Conservation (phyloP, 2,329 filamentous ascomycete genomes). For the Cordyceps fumosorosea region DNA sequence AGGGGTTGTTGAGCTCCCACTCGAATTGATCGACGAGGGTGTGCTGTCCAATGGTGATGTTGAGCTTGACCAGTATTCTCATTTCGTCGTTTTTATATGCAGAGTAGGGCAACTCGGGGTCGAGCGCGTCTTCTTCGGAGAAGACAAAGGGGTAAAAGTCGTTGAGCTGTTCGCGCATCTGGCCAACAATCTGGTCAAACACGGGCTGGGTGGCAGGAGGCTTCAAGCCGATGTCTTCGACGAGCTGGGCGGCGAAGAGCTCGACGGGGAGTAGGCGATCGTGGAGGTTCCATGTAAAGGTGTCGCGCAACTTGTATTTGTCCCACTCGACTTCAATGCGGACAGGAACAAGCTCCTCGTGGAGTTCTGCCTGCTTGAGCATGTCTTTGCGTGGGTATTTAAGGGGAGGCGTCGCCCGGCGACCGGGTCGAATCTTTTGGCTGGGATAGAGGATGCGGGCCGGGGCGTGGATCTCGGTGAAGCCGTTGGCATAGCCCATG, state of each 20-base stretch:
- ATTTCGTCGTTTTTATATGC: constrained; percentile 99
- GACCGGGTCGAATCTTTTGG: constrained; percentile 69
- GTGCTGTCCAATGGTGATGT: constrained; percentile 93
- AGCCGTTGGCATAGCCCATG: constrained; percentile 79
- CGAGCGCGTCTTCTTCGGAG: constrained; percentile 82
- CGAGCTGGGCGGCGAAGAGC: constrained; percentile 78
- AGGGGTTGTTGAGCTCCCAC: constrained; percentile 95
- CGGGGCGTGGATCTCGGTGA: constrained; percentile 64
- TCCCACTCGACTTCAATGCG: constrained; percentile 92
- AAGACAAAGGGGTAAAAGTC: constrained; percentile 92
- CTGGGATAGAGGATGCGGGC: constrained; percentile 72
- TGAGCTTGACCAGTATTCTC: constrained; percentile 90
- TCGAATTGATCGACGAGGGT: constrained; percentile 96
- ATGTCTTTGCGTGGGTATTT: constrained; percentile 75
- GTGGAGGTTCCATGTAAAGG: constrained; percentile 97
- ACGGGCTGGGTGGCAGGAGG: constrained; percentile 61
- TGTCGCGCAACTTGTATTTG: constrained; percentile 91
- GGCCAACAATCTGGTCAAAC: constrained; percentile 53
- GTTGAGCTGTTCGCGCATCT: constrained; percentile 81
- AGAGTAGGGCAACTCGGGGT: constrained; percentile 81
- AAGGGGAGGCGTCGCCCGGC: constrained; percentile 65
- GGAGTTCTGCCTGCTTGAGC: constrained; percentile 77
- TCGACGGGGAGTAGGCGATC: constrained; percentile 76
- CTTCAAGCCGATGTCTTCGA: constrained; percentile 84
- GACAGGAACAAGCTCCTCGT: constrained; percentile 87